A percentile compares a stretch with the other conserved stretches of the same genome.
Conservation (phyloP, 2,329 filamentous ascomycete genomes). For the Pestalotiopsis sp. region DNA sequence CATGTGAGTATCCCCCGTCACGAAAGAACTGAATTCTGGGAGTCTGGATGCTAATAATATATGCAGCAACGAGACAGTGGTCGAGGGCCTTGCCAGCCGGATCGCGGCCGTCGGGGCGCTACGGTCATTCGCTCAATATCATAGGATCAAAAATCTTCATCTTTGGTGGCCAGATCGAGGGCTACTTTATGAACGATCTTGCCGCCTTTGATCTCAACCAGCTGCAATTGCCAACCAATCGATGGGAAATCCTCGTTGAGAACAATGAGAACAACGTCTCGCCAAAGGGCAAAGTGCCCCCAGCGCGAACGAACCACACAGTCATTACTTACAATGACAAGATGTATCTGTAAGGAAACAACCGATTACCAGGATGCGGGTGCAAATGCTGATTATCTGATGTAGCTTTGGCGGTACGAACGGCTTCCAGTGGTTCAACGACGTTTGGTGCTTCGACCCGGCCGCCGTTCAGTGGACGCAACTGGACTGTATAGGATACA, state of each 20-base stretch:
- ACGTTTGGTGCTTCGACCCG: constrained; percentile 96
- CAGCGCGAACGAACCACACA: constrained; percentile 91
- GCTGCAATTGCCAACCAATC: constrained; percentile 85
- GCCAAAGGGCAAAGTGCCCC: constrained; percentile 70
- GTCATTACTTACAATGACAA: constrained; percentile 91
- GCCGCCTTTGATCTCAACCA: constrained; percentile 95
- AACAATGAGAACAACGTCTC: constrained; percentile 68
- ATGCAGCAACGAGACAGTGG: constrained; percentile 92
- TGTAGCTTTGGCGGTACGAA: constrained; percentile 94
- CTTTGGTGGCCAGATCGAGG: constrained; percentile 96
- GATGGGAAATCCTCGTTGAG: constrained; percentile 90
- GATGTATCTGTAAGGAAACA: constrained; percentile 77
- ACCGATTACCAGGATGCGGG: background rate
- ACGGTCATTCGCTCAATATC: constrained; percentile 96
- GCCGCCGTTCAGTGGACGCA: constrained; percentile 81
- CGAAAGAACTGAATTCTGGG: background rate
- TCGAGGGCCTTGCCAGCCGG: constrained; percentile 89
- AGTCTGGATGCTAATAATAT: background rate
- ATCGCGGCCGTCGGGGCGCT: constrained; percentile 83
- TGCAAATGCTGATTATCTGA: background rate
- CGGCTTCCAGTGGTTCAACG: constrained; percentile 96
- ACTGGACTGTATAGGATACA: constrained; percentile 96
- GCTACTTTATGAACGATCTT: constrained; percentile 96
- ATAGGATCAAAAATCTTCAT: constrained; percentile 96
- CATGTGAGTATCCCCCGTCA: constrained; percentile 66